Percentiles rank a stretch among this genome's conserved stretches.
These are phyloP conservation scores for Ogataea methanolica DNA, from an alignment of 805 yeast species.

Conservation along the genomic window DNA sequence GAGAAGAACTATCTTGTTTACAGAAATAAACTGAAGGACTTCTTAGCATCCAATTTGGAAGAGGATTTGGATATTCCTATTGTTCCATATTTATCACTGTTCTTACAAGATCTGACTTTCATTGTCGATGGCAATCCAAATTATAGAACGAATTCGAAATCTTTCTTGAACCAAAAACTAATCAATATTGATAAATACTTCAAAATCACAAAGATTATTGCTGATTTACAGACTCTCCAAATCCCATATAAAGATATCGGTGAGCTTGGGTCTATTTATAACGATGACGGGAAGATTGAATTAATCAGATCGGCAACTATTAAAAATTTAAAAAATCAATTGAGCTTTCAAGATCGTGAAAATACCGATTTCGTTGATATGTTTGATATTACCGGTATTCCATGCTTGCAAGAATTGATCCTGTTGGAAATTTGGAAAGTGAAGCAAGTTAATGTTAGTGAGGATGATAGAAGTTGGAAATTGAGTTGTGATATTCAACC, in stretches of 20 bases:
- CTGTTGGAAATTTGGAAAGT: constrained; percentile 69
- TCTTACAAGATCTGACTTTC: constrained; percentile 74
- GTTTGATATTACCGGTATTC: constrained; percentile 35
- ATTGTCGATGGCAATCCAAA: constrained; percentile 79
- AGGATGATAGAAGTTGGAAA: constrained; percentile 69
- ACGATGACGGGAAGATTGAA: constrained; percentile 20
- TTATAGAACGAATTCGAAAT: constrained; percentile 49
- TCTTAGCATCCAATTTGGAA: constrained; percentile 42
- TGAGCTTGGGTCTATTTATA: constrained; percentile 25
- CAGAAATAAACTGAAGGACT: constrained; percentile 55
- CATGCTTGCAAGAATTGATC: constrained; percentile 52
- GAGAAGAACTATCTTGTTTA: constrained; percentile 68
- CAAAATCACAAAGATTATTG: constrained; percentile 60
- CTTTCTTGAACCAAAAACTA: constrained; percentile 50
- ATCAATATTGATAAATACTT: constrained; percentile 72
- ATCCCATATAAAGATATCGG: constrained; percentile 45
- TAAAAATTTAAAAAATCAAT: constrained; percentile 19
- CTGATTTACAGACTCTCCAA: constrained; percentile 66
- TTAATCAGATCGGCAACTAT: constrained; percentile 27
- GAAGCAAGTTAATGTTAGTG: constrained; percentile 51
- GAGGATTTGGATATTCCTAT: constrained; percentile 48
- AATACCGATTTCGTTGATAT: constrained; percentile 25
- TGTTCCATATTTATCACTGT: constrained; percentile 73
- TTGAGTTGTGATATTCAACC: constrained; percentile 61
- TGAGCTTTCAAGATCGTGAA: constrained; percentile 6